Base-by-base conservation (phyloP, 495 filamentous ascomycete genomes). In the Apodospora peruviana region DNA sequence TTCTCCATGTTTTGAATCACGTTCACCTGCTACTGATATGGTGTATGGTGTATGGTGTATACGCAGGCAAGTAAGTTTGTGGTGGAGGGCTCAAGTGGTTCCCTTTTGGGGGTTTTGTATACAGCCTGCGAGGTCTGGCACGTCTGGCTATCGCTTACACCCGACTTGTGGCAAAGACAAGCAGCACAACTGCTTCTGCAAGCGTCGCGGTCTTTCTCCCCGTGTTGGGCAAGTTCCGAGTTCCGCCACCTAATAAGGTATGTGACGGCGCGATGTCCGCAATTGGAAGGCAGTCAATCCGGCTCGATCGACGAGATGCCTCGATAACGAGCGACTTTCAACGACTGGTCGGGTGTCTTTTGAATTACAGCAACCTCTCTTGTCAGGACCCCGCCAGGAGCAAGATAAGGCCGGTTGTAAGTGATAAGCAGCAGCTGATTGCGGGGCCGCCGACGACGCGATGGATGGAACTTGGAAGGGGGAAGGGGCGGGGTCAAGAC, bases 1-100 rank as follows among this genome's bases (percentile, higher is more conserved):
- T 72, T 61, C 39, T 70, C 68, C 72, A 76, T 75, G 10, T 56
- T 53, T 11, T 12, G 1, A 2, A 27, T 24, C 2, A 5, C 24
- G 22, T 35, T 35, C 16, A 11, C 32, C 32, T n/a, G 11, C 16
- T n/a, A 11, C 5, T n/a, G 11, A 2, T 35, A 11, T 35, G 11
- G 32, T 35, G 11, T 2, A 11, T 35, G 32, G 32, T 7, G 32
- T 35, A n/a, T 7, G 32, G 11, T 11, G 32, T 35, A n/a, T n/a
- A n/a, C n/a, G n/a, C n/a, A n/a, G n/a, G n/a, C n/a, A n/a, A n/a
- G n/a, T n/a, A n/a, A n/a, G n/a, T n/a, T n/a, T n/a, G n/a, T n/a
- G n/a, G n/a, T n/a, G n/a, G n/a, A n/a, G n/a, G n/a, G n/a, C n/a
- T n/a, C n/a, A n/a, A n/a, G n/a, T n/a, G n/a, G n/a, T n/a, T n/a